These are phyloP conservation scores for Cadophora malorum DNA, from an alignment of 2,329 filamentous ascomycete genomes.

Conservation along the genomic window DNA sequence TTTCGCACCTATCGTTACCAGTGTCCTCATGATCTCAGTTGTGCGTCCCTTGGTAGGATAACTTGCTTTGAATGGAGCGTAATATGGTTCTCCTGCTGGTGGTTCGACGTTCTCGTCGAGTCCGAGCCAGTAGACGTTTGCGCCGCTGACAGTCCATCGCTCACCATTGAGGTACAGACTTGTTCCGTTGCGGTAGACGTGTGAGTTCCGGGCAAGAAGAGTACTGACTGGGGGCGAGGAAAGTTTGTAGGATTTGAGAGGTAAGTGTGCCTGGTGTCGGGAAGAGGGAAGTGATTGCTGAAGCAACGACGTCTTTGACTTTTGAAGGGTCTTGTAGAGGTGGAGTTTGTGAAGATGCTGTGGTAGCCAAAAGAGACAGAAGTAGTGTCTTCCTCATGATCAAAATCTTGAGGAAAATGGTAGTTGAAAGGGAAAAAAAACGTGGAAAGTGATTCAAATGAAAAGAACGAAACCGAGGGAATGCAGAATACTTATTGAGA, in stretches of 20 bases:
- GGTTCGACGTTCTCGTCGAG: slow-evolving; percentile 57
- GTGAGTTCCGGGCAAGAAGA: slow-evolving; percentile 34
- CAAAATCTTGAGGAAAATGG: background rate
- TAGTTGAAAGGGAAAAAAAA: background rate
- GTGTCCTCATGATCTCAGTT: slow-evolving; percentile 54
- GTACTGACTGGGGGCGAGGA: slow-evolving; percentile 31
- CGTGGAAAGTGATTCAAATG: background rate
- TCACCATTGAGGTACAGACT: slow-evolving; percentile 48
- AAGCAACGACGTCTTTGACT: background rate
- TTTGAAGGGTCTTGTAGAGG: background rate
- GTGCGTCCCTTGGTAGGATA: slow-evolving; percentile 55
- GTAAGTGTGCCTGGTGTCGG: slow-evolving; percentile 22
- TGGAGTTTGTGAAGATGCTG: background rate
- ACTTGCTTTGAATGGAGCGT: slow-evolving; percentile 51
- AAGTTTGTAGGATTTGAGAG: slow-evolving; percentile 35
- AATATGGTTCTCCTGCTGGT: slow-evolving; percentile 52
- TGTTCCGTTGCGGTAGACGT: slow-evolving; percentile 48
- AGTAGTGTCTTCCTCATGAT: background rate
- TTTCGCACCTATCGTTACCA: slow-evolving; percentile 53
- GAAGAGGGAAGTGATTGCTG: slow-evolving; percentile 1
- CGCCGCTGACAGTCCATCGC: slow-evolving; percentile 53
- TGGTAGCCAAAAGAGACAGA: background rate
- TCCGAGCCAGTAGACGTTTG: slow-evolving; percentile 59
- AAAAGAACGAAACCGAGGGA: background rate
- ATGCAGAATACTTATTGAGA: background rate